Base-by-base conservation (phyloP, 768 basidiomycete species). In the Rhodotorula sphaerocarpa region DNA sequence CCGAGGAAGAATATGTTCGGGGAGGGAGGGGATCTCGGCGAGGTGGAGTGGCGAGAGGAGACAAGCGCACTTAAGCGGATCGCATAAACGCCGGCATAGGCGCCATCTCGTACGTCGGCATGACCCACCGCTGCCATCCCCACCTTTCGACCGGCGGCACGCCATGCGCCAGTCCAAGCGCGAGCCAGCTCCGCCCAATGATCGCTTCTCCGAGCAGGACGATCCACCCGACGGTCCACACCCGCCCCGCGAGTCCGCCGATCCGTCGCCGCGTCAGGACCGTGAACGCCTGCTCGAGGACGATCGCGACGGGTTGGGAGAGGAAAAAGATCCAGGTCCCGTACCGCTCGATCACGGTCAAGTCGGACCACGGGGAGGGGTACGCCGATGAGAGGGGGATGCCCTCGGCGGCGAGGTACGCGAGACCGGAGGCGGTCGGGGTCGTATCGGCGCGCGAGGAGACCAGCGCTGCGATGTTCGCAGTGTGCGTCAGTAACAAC, bases 271-370 rank as follows among this genome's bases (percentile, higher is more conserved):
- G 23, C 31, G 58, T 65, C 3, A 18, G 10, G 2, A 41, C 30
- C 12, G 28, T 20, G 41, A 42, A 65, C 5, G 31, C 2, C 5
- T 31, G 36, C 41, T 67, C 66, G 36, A 63, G 43, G 20, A 33
- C 25, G 43, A 62, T 50, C 6, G 66, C 66, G 36, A 63, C 7
- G 3, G 66, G 55, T 34, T 63, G 61, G 0, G 31, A 3, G n/a
- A 67, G 53, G 61, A 67, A 67, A 42, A 67, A 67, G 50, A 67
- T 25, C 48, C 42, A 67, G 3, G 57, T 62, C n/a, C 66, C 66
- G 44, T 56, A 31, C 1, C 57, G 46, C 30, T 67, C 61, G 25
- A 39, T 20, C 53, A 59, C 52, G 34, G 53, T 51, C 28, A 67
- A 57, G 7, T 54, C 14, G 14, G 50, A 20, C 34, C n/a, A 48